Base-by-base conservation (phyloP, 1,139 yeast genomes). In the Protomyces inouyei region DNA sequence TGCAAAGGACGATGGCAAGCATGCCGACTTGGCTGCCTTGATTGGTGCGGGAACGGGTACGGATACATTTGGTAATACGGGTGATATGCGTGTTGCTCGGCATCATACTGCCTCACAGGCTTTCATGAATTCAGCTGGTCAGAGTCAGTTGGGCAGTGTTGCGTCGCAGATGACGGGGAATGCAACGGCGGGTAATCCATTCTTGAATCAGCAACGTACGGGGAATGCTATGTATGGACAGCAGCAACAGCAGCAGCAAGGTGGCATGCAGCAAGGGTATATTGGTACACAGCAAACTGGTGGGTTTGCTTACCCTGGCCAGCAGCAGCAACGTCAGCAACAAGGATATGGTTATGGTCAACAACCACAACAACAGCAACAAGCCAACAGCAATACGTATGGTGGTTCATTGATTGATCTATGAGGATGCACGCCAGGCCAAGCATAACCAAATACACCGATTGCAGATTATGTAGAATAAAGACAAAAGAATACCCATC, bases 1-100 rank as follows among this genome's bases (percentile, higher is more conserved):
- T 14, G 38, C 48, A 16, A 37, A 35, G 9, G 57, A 56, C 51
- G 61, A 66, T 46, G 64, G 72, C 52, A 80, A 84, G 76, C 76
- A 83, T 80, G 77, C 91, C 21, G 93, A 88, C 69, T 82, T 92
- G 72, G 91, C 92, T 76, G 82, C 83, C 67, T 79, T 92, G 66
- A 80, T 92, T 69, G 88, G 95, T 12, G 84, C 86, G 64, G 97
- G 97, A 46, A 56, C 60, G 10, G 98, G 97, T 28, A 79, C 91
- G 65, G 98, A 93, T 76, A 92, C 98, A 0, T 93, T 89, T 75
- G 98, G 98, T 76, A 93, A 93, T 75, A 86, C 90, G 4, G 98
- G 98, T 64, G 88, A 87, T 16, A 77, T 86, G 36, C 85, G 97
- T 77, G 83, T 93, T 66, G 96, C 98, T 12, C 95, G 96, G 63